Evolutionary conservation across 495 filamentous ascomycete species (phyloP), one percentile per base, ranked within the genome.

Genomic region (Aspergillus sclerotiicarbonarius): DNA sequence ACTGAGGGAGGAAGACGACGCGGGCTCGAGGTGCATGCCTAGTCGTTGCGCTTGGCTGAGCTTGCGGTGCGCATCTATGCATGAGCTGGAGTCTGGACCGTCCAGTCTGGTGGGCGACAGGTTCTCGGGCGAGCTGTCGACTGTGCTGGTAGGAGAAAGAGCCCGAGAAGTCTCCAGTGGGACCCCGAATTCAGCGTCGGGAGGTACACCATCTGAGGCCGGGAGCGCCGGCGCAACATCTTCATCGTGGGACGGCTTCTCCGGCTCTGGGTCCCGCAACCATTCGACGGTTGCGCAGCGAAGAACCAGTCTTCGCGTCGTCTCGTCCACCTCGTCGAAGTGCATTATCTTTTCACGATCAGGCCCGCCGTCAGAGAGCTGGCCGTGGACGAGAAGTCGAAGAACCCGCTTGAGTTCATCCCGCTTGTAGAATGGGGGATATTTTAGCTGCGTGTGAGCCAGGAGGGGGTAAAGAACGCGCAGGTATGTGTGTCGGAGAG

Each of bases 401-500:
- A 98, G 81, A 20, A 96, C 74, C 57, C 82, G 86, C 49, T 86
- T 79, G 20, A 98, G 80, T 60, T 96, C 91, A n/a, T 91, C 84
- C 19, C 85, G 84, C 68, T 98, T 98, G 78, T 98, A 98, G 65
- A 95, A 83, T 2, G 91, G 91, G 8, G 90, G 86, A 21, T 87
- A 73, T 62, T 83, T 86, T 32, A 98, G 82, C 70, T 98, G 94
- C 8, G 93, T 96, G 71, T 98, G 90, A 6, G 90, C 84, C 9
- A 98, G 78, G 18, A 98, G 76, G 4, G 95, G 95, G 59, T 93
- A 92, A 7, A 98, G 78, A 16, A 98, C 95, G 19, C 94, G 87
- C n/a, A 98, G 81, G 65, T 98, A 98, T n/a, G 93, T 98, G 67
- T 98, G 95, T 30, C 94, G 84, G 46, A 98, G 76, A 8, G 90